Conservation (phyloP, 2,329 filamentous ascomycete species). For the Trichoderma harzianum region DNA sequence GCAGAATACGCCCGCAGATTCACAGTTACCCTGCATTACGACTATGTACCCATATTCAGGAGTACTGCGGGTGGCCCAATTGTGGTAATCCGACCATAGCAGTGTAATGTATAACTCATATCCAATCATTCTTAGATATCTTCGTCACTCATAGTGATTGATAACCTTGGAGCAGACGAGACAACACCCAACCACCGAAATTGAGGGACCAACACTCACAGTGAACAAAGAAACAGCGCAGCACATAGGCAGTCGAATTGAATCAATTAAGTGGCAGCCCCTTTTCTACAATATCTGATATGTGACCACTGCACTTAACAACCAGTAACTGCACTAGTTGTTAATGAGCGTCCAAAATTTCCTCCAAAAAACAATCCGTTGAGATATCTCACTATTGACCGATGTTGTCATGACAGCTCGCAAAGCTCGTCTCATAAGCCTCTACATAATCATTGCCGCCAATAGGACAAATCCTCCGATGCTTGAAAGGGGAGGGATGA, state of each 20-base stretch:
- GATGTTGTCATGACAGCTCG: background rate
- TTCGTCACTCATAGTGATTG: background rate
- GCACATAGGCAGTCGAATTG: background rate
- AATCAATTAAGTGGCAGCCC: background rate
- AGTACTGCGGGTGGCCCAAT: background rate
- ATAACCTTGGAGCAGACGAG: background rate
- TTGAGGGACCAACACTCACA: background rate
- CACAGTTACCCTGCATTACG: background rate
- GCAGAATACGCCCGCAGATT: background rate
- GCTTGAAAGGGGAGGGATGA: constrained; percentile 23
- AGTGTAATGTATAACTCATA: background rate
- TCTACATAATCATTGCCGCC: constrained; percentile 27
- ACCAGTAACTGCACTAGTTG: constrained; percentile 14
- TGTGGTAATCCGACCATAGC: background rate
- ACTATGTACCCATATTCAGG: background rate
- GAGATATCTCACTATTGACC: constrained; percentile 8
- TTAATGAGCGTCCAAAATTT: constrained; percentile 25
- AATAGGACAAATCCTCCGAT: constrained; percentile 29
- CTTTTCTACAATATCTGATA: constrained; percentile 2
- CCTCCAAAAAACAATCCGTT: constrained; percentile 21
- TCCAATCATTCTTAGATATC: background rate
- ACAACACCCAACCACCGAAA: background rate
- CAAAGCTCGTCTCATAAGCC: background rate
- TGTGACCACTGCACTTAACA: background rate
- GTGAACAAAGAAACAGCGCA: background rate